These are phyloP conservation scores for Phyllachora maydis DNA, from an alignment of 2,329 filamentous ascomycete species.

Conservation along the genomic window DNA sequence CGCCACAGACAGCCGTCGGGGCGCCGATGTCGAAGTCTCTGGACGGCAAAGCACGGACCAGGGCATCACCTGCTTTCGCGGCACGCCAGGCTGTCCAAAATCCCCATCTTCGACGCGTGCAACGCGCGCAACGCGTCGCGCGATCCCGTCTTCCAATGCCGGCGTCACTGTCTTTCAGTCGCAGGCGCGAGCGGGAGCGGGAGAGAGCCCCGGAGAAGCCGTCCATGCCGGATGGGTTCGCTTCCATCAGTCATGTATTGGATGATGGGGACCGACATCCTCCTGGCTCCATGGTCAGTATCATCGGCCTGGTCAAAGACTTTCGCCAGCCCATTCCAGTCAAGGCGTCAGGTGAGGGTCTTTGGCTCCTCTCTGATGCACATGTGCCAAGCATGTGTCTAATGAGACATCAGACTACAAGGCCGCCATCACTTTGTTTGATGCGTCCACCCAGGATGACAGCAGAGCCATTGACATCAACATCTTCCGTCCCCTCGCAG, in stretches of 20 bases:
- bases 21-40: too few relatives aligned
- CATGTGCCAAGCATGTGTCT: constrained; percentile 3
- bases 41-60: too few relatives aligned
- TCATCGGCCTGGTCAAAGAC: constrained; percentile 56
- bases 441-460: constrained; percentile 28
- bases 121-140: too few relatives aligned
- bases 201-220: too few relatives aligned
- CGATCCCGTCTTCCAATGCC: too few relatives aligned
- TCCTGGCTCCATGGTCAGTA: constrained; percentile 19
- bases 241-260: constrained; percentile 19
- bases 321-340: constrained; percentile 29
- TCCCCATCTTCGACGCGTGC: too few relatives aligned
- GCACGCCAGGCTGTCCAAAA: too few relatives aligned
- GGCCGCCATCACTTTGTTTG: constrained; percentile 37
- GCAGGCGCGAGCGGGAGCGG: too few relatives aligned
- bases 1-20: too few relatives aligned
- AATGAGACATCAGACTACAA: constrained; percentile 28
- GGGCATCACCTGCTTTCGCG: too few relatives aligned
- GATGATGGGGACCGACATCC: constrained; percentile 12
- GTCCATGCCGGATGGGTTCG: constrained; percentile 17
- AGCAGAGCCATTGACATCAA: constrained; percentile 23
- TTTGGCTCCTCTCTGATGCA: not conserved
- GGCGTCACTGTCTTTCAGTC: too few relatives aligned
- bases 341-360: constrained; percentile 24
- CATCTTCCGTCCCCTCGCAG: constrained; percentile 33